Conservation (phyloP, 2,329 filamentous ascomycete genomes). For the Rugonectria rugulosa region DNA sequence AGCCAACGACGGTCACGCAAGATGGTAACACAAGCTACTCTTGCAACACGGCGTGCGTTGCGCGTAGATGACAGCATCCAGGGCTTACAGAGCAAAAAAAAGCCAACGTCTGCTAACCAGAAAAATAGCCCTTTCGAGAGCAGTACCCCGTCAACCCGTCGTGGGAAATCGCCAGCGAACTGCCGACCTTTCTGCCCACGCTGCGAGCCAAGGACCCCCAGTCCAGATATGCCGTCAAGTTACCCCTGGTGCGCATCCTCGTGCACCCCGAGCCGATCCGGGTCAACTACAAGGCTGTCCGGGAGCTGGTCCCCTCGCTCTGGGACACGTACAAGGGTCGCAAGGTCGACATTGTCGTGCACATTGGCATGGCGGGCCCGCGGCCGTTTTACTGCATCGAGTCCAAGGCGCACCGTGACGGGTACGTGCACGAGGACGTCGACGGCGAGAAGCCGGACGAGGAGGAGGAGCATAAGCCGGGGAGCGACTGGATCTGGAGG, state of each 20-base stretch:
- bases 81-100: no score
- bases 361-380: conserved; percentile 81
- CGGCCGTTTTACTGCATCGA: conserved; percentile 74
- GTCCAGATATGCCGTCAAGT: conserved; percentile 37
- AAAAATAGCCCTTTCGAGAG: conserved; percentile 75
- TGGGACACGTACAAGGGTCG: conserved; percentile 54
- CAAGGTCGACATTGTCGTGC: conserved; percentile 71
- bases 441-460: conserved; percentile 67
- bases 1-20: conserved; percentile 19
- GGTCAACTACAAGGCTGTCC: conserved; percentile 75
- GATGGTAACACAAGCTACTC: not conserved
- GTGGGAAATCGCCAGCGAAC: conserved; percentile 75
- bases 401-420: conserved; percentile 72
- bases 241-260: conserved; percentile 65
- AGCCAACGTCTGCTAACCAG: conserved; percentile 29
- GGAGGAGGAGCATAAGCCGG: conserved; percentile 56
- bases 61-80: no score
- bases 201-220: conserved; percentile 52
- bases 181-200: conserved; percentile 70
- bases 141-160: conserved; percentile 79
- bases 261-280: conserved; percentile 72
- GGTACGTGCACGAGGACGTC: conserved; percentile 76
- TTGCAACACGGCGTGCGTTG: no score
- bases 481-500: conserved; percentile 61
- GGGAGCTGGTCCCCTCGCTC: conserved; percentile 68